phyloP scores from a whole-genome alignment of 768 basidiomycete species.

The Mycena capillaripes region DNA sequence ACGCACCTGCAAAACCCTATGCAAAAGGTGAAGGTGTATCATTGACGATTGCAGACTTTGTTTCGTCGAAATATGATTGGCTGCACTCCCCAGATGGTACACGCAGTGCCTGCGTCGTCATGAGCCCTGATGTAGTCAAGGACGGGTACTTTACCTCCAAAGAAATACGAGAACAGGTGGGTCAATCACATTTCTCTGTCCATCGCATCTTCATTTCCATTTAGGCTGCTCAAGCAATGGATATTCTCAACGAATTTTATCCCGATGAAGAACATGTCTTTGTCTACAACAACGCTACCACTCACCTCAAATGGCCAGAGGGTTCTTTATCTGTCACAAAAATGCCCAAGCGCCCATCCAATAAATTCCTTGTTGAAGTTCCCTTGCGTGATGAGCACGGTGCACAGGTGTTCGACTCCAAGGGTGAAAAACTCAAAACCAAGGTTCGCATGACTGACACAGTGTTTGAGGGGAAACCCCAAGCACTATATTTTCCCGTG shows the following conservation, averaged over 20 bases:
- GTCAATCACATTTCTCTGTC: too few relatives aligned
- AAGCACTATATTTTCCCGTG: constrained; percentile 39
- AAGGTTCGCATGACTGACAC: constrained; percentile 32
- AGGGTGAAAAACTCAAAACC: not conserved
- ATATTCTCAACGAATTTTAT: constrained; percentile 42
- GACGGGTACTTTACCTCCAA: constrained; percentile 44
- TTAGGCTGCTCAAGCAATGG: constrained; percentile 37
- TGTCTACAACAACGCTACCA: constrained; percentile 21
- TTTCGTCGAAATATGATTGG: constrained; percentile 50
- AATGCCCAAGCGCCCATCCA: constrained; percentile 36
- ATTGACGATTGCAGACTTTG: constrained; percentile 52
- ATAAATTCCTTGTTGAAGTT: not conserved
- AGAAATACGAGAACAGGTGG: constrained; percentile 24
- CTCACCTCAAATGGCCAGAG: constrained; percentile 36
- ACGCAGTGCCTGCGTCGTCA: constrained; percentile 35
- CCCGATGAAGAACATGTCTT: constrained; percentile 38
- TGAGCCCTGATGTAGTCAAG: constrained; percentile 40
- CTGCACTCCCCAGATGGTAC: constrained; percentile 41
- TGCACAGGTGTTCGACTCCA: not conserved
- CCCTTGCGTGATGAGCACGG: not conserved
- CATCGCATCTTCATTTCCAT: too few relatives aligned
- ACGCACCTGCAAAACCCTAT: constrained; percentile 37
- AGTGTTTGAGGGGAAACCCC: constrained; percentile 43
- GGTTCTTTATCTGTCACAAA: constrained; percentile 40
- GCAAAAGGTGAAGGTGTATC: constrained; percentile 51